These are phyloP conservation scores for Leucogyrophana mollusca DNA, from an alignment of 768 basidiomycete species.

Conservation along the genomic window DNA sequence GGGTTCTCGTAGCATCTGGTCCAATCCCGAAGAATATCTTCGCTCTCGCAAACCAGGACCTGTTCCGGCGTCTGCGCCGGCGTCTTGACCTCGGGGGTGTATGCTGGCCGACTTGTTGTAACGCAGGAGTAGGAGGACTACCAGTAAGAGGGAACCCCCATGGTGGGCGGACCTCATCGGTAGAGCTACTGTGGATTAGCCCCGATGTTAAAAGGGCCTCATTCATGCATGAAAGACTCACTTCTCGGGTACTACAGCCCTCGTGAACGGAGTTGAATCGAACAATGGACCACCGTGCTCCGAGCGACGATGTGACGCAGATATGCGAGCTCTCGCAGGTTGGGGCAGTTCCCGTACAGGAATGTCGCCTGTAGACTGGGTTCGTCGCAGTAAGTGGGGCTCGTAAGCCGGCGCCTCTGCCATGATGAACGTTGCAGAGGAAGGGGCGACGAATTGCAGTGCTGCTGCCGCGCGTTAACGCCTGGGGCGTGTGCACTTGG, in stretches of 20 bases:
- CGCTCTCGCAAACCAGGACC: constrained; percentile 19
- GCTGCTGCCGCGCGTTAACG: constrained; percentile 20
- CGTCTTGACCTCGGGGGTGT: too few relatives aligned
- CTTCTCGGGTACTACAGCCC: constrained; percentile 3
- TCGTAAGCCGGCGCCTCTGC: constrained; percentile 23
- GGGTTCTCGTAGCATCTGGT: constrained; percentile 44
- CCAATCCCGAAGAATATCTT: constrained; percentile 54
- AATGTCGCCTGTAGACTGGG: constrained; percentile 34
- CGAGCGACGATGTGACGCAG: constrained; percentile 26
- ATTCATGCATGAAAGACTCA: not conserved
- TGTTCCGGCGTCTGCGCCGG: not conserved
- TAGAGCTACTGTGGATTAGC: not conserved
- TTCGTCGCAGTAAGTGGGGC: constrained; percentile 32
- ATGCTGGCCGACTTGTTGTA: constrained; percentile 11
- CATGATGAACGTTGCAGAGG: constrained; percentile 24
- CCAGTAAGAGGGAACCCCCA: constrained; percentile 1
- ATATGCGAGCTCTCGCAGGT: constrained; percentile 26
- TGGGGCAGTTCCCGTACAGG: constrained; percentile 16
- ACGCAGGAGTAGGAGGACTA: not conserved
- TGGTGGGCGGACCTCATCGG: not conserved
- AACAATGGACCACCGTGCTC: constrained; percentile 16
- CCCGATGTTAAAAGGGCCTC: not conserved
- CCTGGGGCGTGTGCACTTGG: constrained; percentile 25
- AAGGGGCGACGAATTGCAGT: constrained; percentile 9
- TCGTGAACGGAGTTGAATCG: constrained; percentile 7